Evolutionary conservation across 768 basidiomycete species (phyloP), one percentile per base, ranked within the genome.

Genomic region (Leucosporidium scottii): DNA sequence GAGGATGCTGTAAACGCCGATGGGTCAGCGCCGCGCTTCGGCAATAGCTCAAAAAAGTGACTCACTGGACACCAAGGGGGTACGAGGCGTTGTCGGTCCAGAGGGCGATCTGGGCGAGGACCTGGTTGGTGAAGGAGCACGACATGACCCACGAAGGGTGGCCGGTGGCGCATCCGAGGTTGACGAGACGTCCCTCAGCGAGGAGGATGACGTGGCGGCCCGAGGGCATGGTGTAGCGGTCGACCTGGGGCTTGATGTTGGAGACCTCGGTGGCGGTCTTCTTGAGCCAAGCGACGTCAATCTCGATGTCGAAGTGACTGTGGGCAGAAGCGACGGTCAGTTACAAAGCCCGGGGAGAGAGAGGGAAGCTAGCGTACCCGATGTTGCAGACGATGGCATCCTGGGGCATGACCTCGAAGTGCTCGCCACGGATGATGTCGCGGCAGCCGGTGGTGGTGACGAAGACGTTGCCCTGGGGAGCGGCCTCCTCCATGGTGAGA

Each of bases 191-290:
- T 67, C 96, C 96, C 78, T 98, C 93, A 48, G 96, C 96, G 70
- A 99, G 90, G 61, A 99, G 87, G 80, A 99, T 88, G 81, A 99
- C 81, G 83, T 98, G 96, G 67, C 92, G 90, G 65, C 93, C 94
- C 64, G 82, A 86, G 63, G 86, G 75, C 89, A 92, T 92, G 76
- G 91, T 96, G 84, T 82, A 98, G 71, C 96, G 90, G 81, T 99
- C 96, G 59, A 99, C 96, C 82, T 99, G 96, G 73, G 96, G 96
- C 83, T 99, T 99, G 81, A 99, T 83, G 82, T 98, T 97, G 77
- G 87, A 83, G 69, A 80, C 84, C 55, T 85, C 82, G 76, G 83
- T 85, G 66, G 96, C 93, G 78, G 93, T 93, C 66, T 84, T 82
- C 86, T 98, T 98, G 79, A 99, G 83, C 94, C 94, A 98, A 30